Evolutionary conservation across 2,329 filamentous ascomycete genomes (phyloP), one percentile per base, ranked within the genome.

Genomic region (Colletotrichum cordylinicola): DNA sequence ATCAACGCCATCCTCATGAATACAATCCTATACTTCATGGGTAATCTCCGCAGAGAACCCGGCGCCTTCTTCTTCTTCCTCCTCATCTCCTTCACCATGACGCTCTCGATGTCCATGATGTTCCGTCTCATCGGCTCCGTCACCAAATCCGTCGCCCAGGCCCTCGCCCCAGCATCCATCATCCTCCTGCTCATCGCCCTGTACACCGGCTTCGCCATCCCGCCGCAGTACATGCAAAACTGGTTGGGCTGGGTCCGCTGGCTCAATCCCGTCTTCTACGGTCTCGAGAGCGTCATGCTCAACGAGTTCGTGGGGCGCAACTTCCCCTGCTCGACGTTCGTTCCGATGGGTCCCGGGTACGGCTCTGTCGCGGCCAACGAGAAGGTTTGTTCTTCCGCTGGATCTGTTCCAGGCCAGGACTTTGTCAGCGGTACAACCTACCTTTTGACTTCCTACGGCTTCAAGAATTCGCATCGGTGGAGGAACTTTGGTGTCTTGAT

Each of bases 31-130:
- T 88, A 88, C 80, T 88, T 87, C 78, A 78, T 88, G 79, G 79
- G 84, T 29, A 82, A 83, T 8, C 79, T 86, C 3, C 77, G 82
- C 24, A 86, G 92, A 67, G 88, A 89, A 74, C 86, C 92, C 2
- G 90, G 89, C 12, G 82, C 89, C 1, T 94, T 93, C 85, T 94
- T 94, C 84, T 90, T 92, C 80, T 94, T 92, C 85, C 83, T 91
- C 43, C 83, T 94, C 39, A 87, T 93, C 78, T 90, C 89, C 3
- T 91, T 93, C 81, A 82, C 87, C 37, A 87, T 89, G 12, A 92
- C 90, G 0, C 80, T 94, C 77, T 87, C 88, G 66, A 93, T 94
- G 91, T 92, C 90, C 29, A 93, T 93, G 88, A 85, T 93, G 74
- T 94, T 94, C 87, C 88, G 92, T 1, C 70, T 78, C 27, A 77